Evolutionary conservation across 108 stramenopile species (phyloP).

Genomic region (Stephanodiscus minutulus): DNA sequence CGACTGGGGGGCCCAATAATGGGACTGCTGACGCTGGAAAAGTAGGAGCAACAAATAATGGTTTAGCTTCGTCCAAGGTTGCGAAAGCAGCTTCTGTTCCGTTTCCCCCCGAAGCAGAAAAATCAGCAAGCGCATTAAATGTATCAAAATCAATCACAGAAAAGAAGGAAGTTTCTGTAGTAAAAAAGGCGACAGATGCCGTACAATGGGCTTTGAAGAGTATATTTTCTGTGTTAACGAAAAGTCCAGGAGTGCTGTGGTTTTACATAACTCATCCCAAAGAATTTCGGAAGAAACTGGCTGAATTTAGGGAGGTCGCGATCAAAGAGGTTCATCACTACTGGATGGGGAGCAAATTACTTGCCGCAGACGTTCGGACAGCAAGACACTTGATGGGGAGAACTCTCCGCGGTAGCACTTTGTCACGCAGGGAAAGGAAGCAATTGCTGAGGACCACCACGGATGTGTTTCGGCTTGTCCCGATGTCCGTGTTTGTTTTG

Average conservation of each 20-base stretch:
- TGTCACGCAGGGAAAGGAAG: constrained; percentile 96
- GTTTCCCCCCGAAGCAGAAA: constrained; percentile 3
- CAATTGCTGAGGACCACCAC: constrained; percentile 94
- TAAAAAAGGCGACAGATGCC: constrained; percentile 35
- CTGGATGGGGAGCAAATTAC: constrained; percentile 93
- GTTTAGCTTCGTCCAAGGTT: neutral
- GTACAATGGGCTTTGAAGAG: constrained; percentile 45
- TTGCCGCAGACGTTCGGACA: constrained; percentile 91
- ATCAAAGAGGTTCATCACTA: constrained; percentile 92
- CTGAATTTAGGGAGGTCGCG: constrained; percentile 66
- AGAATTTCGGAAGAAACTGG: constrained; percentile 60
- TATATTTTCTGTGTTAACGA: constrained; percentile 49
- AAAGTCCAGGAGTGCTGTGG: constrained; percentile 63
- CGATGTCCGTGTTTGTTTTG: constrained; percentile 93
- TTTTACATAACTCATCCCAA: constrained; percentile 68
- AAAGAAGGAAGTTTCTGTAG: constrained; percentile 21
- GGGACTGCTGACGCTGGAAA: neutral
- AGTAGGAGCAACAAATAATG: neutral
- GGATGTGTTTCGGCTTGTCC: constrained; percentile 97
- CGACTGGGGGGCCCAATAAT: neutral
- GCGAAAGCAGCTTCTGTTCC: neutral
- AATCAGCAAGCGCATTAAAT: constrained; percentile 1
- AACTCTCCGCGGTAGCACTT: constrained; percentile 77
- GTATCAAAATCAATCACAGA: constrained; percentile 6
- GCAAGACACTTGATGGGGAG: constrained; percentile 77